Base-by-base conservation (phyloP, 495 filamentous ascomycete species). In the Penicillium cosmopolitanum region DNA sequence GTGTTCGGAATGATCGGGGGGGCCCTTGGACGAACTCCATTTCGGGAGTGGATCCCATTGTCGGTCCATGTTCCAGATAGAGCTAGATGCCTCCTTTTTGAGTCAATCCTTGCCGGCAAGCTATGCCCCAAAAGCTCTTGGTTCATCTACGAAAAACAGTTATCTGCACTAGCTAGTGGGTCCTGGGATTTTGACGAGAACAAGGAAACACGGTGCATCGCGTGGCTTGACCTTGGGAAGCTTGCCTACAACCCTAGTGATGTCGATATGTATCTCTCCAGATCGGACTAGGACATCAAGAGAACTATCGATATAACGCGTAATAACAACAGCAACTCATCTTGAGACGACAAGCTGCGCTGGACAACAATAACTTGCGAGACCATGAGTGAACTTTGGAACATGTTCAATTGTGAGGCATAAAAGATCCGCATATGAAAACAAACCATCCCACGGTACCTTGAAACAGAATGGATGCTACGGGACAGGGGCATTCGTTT, bases 401-500 rank as follows among this genome's bases (percentile, higher is more conserved):
- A 53, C 35, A 53, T 19, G 25, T 23, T 50, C 57, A 43, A 51
- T 40, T 53, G 47, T 21, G 18, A 55, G 21, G 25, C 23, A 31
- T 3, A 36, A 25, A 43, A 43, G 51, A 55, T 48, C 44, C 18
- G 43, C 35, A 50, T 38, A 53, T 51, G 44, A 55, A 53, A 54
- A 50, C 44, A 25, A 50, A 18, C 15, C 35, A 28, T 19, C 19
- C 28, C 19, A 34, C n/a, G 31, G 60, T 42, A 40, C 25, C 34
- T 11, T 58, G 60, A 62, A 62, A 62, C 60, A 55, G 51, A 33
- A 34, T 47, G 50, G 42, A 6, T 44, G 42, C 16, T 16, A 50
- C 47, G 25, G 57, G 55, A 57, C 60, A 62, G 33, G 55, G 60
- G 51, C 54, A 58, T 13, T 46, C 51, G 60, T 62, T 57, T 57